phyloP scores from a whole-genome alignment of 371 early-diverging fungal genomes.

The Mortierella sp. region DNA sequence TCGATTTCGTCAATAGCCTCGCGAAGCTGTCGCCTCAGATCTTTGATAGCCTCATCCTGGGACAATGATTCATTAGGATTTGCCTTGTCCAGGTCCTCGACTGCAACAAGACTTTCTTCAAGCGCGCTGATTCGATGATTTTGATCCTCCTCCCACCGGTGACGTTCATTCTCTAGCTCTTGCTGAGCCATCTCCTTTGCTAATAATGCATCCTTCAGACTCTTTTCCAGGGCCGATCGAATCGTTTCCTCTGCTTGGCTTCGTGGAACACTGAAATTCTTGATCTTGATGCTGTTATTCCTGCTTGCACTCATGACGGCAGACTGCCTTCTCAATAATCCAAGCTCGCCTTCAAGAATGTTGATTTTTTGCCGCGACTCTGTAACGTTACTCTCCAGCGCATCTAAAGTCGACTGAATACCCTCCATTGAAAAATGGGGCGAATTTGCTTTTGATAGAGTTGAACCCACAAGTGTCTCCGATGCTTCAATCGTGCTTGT shows the following conservation, averaged over 20 bases:
- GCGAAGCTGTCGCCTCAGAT: slow-evolving; percentile 31
- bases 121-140: slow-evolving; percentile 46
- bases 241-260: slow-evolving; percentile 38
- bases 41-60: slow-evolving; percentile 13
- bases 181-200: slow-evolving; percentile 51
- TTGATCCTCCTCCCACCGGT: slow-evolving; percentile 54
- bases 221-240: slow-evolving; percentile 45
- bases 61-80: neutral
- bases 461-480: slow-evolving; percentile 7
- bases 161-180: slow-evolving; percentile 54
- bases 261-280: slow-evolving; percentile 12
- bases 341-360: slow-evolving; percentile 38
- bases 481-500: slow-evolving; percentile 8
- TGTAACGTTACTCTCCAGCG: slow-evolving; percentile 24
- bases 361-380: slow-evolving; percentile 37
- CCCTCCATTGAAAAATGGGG: slow-evolving; percentile 27
- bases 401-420: slow-evolving; percentile 39
- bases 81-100: slow-evolving; percentile 10
- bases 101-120: slow-evolving; percentile 48
- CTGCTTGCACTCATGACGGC: slow-evolving; percentile 39
- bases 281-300: slow-evolving; percentile 42
- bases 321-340: slow-evolving; percentile 41
- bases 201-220: slow-evolving; percentile 49
- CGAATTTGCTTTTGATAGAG: neutral
- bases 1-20: slow-evolving; percentile 56